Percentiles rank a stretch among this genome's conserved stretches.
Evolutionary conservation across 768 basidiomycete species (phyloP).

Genomic region (Pholiota microspora): DNA sequence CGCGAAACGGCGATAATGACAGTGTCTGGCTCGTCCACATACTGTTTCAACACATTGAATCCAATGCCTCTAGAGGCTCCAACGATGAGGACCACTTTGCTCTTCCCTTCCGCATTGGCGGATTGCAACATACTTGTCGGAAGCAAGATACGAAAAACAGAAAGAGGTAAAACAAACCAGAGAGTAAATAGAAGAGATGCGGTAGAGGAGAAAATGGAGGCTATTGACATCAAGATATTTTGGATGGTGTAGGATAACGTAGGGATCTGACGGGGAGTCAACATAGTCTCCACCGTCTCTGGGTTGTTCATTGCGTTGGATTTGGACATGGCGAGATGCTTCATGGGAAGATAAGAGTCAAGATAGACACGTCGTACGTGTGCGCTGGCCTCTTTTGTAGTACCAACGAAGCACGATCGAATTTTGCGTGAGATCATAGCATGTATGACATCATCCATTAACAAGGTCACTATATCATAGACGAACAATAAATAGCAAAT

Average conservation of each 20-base stretch:
- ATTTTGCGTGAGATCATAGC: no score
- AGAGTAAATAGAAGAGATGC: conserved; percentile 21
- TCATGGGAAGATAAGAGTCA: not conserved
- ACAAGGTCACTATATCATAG: no score
- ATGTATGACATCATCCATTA: no score
- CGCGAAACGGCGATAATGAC: conserved; percentile 26
- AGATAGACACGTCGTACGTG: not conserved
- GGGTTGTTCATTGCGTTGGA: not conserved
- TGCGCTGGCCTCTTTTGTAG: not conserved
- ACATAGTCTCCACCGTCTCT: not conserved
- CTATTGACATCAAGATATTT: conserved; percentile 25
- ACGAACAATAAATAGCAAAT: no score
- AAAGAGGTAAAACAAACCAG: conserved; percentile 21
- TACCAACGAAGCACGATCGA: not conserved
- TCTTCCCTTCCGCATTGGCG: conserved; percentile 1
- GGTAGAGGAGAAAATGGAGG: conserved; percentile 14
- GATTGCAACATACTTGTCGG: conserved; percentile 6
- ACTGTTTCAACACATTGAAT: conserved; percentile 26
- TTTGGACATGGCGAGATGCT: not conserved
- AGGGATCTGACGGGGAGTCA: conserved; percentile 20
- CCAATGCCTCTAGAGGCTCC: conserved; percentile 28
- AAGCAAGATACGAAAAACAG: conserved; percentile 10
- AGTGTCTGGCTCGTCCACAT: conserved; percentile 22
- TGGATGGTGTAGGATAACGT: conserved; percentile 23
- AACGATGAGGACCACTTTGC: conserved; percentile 27